Conservation (phyloP, 345 rosid genomes). For the Eucalyptus curtisii region DNA sequence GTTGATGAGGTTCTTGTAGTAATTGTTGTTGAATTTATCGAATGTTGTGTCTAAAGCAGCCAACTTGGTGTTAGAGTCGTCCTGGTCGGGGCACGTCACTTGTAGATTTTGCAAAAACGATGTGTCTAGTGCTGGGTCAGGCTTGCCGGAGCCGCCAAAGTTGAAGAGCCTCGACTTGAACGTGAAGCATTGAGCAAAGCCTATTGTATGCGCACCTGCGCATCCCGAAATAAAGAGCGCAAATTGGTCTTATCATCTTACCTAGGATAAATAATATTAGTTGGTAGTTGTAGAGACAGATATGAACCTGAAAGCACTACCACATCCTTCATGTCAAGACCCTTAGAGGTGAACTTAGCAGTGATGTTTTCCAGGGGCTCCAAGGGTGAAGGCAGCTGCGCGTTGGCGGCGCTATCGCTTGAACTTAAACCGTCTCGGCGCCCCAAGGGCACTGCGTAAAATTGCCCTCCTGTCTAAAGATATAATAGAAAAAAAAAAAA, state of each 20-base stretch:
- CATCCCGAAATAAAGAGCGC: neutral
- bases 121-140: slow-evolving; percentile 43
- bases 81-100: slow-evolving; percentile 36
- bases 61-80: slow-evolving; percentile 26
- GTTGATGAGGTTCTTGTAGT: slow-evolving; percentile 29
- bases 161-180: slow-evolving; percentile 57
- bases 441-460: slow-evolving; percentile 42
- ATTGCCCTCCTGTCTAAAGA: slow-evolving; percentile 40
- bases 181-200: slow-evolving; percentile 60
- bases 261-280: neutral
- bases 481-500: neutral
- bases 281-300: neutral
- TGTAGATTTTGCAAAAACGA: slow-evolving; percentile 32
- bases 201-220: slow-evolving; percentile 56
- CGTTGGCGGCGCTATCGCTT: slow-evolving; percentile 33
- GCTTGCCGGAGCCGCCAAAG: slow-evolving; percentile 38
- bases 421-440: slow-evolving; percentile 46
- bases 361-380: slow-evolving; percentile 50
- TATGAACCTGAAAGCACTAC: slow-evolving; percentile 56
- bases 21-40: slow-evolving; percentile 37
- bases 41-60: slow-evolving; percentile 33
- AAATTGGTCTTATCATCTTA: neutral
- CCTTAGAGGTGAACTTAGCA: slow-evolving; percentile 42
- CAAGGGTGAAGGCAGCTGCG: slow-evolving; percentile 43
- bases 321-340: slow-evolving; percentile 50